Evolutionary conservation across 495 filamentous ascomycete species (phyloP).

Genomic region (Aspergillus campestris): DNA sequence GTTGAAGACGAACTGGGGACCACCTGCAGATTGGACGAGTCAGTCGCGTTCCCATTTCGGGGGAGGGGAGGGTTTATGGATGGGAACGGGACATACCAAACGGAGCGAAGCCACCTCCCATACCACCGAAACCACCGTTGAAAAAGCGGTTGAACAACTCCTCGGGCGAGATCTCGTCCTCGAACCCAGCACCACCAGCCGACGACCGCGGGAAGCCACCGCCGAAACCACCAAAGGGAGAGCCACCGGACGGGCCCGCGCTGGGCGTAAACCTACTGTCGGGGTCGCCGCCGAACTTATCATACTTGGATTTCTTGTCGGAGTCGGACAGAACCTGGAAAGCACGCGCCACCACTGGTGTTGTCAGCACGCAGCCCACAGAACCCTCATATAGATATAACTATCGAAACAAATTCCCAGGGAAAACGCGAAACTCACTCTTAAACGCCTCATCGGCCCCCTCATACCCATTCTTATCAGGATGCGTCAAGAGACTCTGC

Average conservation of each 20-base stretch:
- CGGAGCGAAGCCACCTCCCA: slow-evolving; percentile 49
- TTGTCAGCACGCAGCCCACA: no score
- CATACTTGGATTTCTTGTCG: slow-evolving; percentile 82
- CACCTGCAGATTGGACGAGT: slow-evolving; percentile 52
- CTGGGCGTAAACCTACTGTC: slow-evolving; percentile 71
- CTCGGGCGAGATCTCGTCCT: slow-evolving; percentile 91
- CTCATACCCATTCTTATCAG: slow-evolving; percentile 98
- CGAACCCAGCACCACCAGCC: slow-evolving; percentile 53
- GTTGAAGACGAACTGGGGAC: slow-evolving; percentile 86
- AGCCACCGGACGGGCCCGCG: slow-evolving; percentile 37
- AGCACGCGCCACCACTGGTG: slow-evolving; percentile 76
- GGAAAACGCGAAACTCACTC: slow-evolving; percentile 46
- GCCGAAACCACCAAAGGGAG: slow-evolving; percentile 63
- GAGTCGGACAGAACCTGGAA: slow-evolving; percentile 90
- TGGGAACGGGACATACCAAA: slow-evolving; percentile 43
- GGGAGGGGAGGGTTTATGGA: neutral
- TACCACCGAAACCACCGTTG: slow-evolving; percentile 46
- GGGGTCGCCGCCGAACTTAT: slow-evolving; percentile 83
- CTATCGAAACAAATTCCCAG: no score
- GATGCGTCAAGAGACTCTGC: slow-evolving; percentile 84
- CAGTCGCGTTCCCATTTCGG: neutral
- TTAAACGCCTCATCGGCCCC: slow-evolving; percentile 97
- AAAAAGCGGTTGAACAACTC: slow-evolving; percentile 97
- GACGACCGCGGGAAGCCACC: slow-evolving; percentile 46
- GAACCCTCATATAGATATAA: no score